Evolutionary conservation across 257 asterid species (phyloP).

Genomic region (Nicotiana paniculata): DNA sequence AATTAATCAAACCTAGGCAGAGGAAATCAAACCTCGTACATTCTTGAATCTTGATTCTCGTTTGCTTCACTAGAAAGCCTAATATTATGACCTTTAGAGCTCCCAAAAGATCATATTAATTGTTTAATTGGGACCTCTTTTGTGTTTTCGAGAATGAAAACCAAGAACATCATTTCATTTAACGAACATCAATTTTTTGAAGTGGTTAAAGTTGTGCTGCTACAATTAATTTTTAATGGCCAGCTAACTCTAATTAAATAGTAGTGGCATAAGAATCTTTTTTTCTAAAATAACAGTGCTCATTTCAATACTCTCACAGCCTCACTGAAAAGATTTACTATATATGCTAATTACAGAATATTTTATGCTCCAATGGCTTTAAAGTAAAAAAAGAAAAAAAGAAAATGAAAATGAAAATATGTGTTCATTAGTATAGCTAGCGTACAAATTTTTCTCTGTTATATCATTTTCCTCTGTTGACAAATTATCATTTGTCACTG

Average conservation of each 20-base stretch:
- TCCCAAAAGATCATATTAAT: neutral
- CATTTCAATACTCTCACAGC: neutral
- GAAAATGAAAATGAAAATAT: too few relatives aligned
- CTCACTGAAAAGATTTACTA: neutral
- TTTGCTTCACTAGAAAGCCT: neutral
- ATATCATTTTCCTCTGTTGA: neutral
- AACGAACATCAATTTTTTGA: neutral
- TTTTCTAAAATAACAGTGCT: neutral
- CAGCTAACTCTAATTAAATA: neutral
- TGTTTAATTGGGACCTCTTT: neutral
- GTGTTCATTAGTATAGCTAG: too few relatives aligned
- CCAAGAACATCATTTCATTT: neutral
- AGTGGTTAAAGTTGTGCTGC: neutral
- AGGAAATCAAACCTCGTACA: neutral
- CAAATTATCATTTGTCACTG: neutral
- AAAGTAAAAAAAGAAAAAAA: too few relatives aligned
- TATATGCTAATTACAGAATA: neutral
- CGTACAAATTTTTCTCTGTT: too few relatives aligned
- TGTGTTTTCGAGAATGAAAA: neutral
- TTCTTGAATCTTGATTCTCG: neutral
- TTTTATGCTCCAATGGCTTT: too few relatives aligned
- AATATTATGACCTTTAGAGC: neutral
- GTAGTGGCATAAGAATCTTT: neutral
- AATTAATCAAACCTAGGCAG: neutral
- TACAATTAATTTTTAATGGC: neutral